These are phyloP conservation scores for Cercospora berteroae DNA, from an alignment of 2,329 filamentous ascomycete genomes.

Conservation along the genomic window DNA sequence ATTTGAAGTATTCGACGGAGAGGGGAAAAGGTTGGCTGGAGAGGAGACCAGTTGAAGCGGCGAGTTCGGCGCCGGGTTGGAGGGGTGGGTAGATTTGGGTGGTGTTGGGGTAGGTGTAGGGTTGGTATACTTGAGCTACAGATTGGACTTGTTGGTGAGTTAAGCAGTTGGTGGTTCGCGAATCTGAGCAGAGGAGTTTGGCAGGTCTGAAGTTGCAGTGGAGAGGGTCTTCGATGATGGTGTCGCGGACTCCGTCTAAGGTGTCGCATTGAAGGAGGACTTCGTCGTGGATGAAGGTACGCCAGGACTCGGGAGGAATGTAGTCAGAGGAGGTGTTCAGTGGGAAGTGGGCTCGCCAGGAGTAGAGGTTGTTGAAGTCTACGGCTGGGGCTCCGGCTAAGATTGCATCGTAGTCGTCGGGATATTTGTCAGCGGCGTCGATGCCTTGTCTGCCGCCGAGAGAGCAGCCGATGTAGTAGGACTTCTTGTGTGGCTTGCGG, in stretches of 20 bases:
- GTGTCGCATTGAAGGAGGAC: conserved; percentile 50
- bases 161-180: not conserved
- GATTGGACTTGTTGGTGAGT: not conserved
- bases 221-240: conserved; percentile 48
- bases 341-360: not conserved
- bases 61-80: conserved; percentile 35
- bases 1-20: conserved; percentile 52
- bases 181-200: conserved; percentile 38
- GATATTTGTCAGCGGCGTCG: conserved; percentile 52
- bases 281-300: conserved; percentile 41
- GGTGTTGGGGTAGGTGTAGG: not conserved
- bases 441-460: conserved; percentile 57
- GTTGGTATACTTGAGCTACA: not conserved
- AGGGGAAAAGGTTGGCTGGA: conserved; percentile 46
- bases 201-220: conserved; percentile 46
- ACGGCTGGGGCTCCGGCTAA: conserved; percentile 51
- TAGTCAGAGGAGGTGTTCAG: not conserved
- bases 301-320: conserved; percentile 38
- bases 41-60: conserved; percentile 41
- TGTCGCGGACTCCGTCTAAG: conserved; percentile 49
- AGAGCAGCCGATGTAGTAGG: conserved; percentile 58
- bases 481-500: conserved; percentile 41
- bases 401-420: conserved; percentile 56
- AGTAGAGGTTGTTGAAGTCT: conserved; percentile 40
- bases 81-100: conserved; percentile 26